These are phyloP conservation scores for Ustilago bromivora DNA, from an alignment of 1,284 basidiomycete genomes.

Conservation along the genomic window DNA sequence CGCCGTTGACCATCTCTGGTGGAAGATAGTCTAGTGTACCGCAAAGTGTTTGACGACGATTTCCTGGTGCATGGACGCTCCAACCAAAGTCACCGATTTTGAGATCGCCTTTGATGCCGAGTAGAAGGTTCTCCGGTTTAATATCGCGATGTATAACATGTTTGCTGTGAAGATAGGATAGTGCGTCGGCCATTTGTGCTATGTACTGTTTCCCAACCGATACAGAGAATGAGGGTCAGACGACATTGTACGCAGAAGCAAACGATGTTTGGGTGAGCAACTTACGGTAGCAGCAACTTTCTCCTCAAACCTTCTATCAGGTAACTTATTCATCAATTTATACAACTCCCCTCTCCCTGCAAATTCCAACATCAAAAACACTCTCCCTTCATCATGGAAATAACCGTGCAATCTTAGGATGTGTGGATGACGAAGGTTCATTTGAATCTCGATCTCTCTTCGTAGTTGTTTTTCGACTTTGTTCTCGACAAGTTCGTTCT, in stretches of 20 bases:
- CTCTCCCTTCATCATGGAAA: constrained; percentile 97
- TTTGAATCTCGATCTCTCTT: constrained; percentile 98
- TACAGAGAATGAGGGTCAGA: neutral
- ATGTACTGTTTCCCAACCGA: constrained; percentile 77
- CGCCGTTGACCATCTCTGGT: constrained; percentile 97
- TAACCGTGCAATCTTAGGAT: constrained; percentile 94
- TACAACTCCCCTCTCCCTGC: constrained; percentile 96
- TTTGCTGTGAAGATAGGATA: constrained; percentile 91
- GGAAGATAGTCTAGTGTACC: constrained; percentile 97
- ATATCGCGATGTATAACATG: constrained; percentile 99
- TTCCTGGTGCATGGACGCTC: constrained; percentile 96
- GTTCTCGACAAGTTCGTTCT: constrained; percentile 92
- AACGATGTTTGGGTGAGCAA: constrained; percentile 10
- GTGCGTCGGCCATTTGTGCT: constrained; percentile 97
- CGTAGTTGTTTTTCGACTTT: constrained; percentile 81
- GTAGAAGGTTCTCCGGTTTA: constrained; percentile 95
- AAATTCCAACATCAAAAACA: constrained; percentile 97
- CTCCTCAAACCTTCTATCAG: constrained; percentile 83
- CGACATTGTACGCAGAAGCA: no score
- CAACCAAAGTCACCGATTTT: constrained; percentile 99
- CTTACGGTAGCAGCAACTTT: constrained; percentile 78
- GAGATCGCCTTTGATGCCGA: constrained; percentile 94
- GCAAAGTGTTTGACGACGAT: constrained; percentile 87
- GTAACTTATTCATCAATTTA: constrained; percentile 85
- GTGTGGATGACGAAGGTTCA: constrained; percentile 95